Conservation (phyloP, 768 basidiomycete species). For the Hygrocybe punicea region DNA sequence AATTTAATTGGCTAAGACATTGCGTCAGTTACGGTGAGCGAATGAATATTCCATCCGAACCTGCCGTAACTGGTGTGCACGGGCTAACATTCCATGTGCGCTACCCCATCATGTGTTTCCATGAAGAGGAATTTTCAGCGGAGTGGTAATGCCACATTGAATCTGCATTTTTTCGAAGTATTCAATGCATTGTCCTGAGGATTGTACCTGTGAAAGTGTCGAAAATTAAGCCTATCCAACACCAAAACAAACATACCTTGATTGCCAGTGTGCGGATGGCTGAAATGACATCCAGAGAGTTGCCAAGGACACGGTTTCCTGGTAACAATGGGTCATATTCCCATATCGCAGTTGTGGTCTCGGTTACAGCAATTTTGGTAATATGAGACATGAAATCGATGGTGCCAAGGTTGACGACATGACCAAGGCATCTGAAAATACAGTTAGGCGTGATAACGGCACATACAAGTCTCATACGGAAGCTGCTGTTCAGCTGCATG, state of each 20-base stretch:
- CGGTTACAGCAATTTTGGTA: slow-evolving; percentile 27
- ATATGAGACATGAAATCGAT: slow-evolving; percentile 30
- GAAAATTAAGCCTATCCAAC: background rate
- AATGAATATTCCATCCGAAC: too few relatives aligned
- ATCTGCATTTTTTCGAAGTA: slow-evolving; percentile 22
- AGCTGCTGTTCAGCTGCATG: slow-evolving; percentile 16
- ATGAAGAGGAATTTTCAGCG: slow-evolving; percentile 24
- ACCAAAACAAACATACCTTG: slow-evolving; percentile 28
- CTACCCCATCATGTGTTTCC: slow-evolving; percentile 26
- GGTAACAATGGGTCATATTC: slow-evolving; percentile 27
- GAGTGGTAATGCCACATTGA: slow-evolving; percentile 9
- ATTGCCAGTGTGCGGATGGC: slow-evolving; percentile 28
- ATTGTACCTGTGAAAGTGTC: slow-evolving; percentile 23
- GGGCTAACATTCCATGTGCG: slow-evolving; percentile 22
- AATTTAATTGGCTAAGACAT: slow-evolving; percentile 13
- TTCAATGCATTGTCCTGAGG: slow-evolving; percentile 21
- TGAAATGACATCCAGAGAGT: too few relatives aligned
- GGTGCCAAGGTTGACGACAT: too few relatives aligned
- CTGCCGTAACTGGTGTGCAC: slow-evolving; percentile 12
- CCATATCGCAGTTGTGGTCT: slow-evolving; percentile 32
- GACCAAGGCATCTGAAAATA: slow-evolving; percentile 31
- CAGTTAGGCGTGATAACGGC: too few relatives aligned
- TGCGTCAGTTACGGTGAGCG: too few relatives aligned
- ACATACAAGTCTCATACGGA: too few relatives aligned
- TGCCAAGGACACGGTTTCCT: slow-evolving; percentile 24